phyloP scores from a whole-genome alignment of 371 early-diverging fungal genomes.

The Mucor mucedo region DNA sequence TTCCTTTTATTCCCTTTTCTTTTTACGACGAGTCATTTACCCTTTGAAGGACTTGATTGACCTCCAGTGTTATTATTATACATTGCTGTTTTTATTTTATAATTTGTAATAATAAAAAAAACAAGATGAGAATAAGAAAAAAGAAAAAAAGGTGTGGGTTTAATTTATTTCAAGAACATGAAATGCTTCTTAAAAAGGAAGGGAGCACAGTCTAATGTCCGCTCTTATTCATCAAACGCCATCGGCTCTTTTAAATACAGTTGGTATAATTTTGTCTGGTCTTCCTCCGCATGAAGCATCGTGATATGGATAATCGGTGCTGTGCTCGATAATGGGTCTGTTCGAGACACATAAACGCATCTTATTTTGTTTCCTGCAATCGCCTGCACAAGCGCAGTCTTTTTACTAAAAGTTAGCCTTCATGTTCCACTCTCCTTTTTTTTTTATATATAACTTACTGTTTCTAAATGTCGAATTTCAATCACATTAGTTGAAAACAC shows the following conservation, averaged over 20 bases:
- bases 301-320: slow-evolving; percentile 20
- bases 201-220: slow-evolving; percentile 5
- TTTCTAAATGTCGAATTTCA: slow-evolving; percentile 47
- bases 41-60: slow-evolving; percentile 29
- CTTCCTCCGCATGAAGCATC: slow-evolving; percentile 24
- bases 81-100: slow-evolving; percentile 12
- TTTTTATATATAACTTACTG: slow-evolving; percentile 27
- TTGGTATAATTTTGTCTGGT: slow-evolving; percentile 21
- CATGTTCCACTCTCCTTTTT: neutral
- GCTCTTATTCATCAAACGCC: slow-evolving; percentile 7
- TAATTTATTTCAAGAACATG: slow-evolving; percentile 14
- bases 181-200: slow-evolving; percentile 21
- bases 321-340: slow-evolving; percentile 1
- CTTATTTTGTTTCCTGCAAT: slow-evolving; percentile 25
- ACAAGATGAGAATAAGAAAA: neutral
- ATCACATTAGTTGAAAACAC: slow-evolving; percentile 37
- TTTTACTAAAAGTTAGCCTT: neutral
- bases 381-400: slow-evolving; percentile 25
- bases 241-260: slow-evolving; percentile 15
- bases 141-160: neutral
- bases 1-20: too few species aligned
- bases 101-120: neutral
- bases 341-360: slow-evolving; percentile 12
- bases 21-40: slow-evolving; percentile 4
- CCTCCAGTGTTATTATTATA: slow-evolving; percentile 27